Base-by-base conservation (phyloP, 495 filamentous ascomycete genomes). In the Penicillium parvum region DNA sequence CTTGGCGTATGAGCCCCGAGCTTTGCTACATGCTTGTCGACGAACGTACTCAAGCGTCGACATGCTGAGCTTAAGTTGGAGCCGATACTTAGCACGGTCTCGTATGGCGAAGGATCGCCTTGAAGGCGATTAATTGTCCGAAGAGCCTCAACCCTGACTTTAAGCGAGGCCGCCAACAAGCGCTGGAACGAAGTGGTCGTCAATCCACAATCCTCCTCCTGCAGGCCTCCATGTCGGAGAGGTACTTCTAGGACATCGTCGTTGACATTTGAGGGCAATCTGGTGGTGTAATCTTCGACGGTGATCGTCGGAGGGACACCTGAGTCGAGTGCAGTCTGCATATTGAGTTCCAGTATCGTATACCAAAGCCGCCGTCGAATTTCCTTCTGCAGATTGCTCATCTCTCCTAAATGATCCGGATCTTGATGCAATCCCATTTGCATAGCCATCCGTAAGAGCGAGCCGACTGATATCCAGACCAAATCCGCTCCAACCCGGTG, bases 351-450 rank as follows among this genome's bases (percentile, higher is more conserved):
- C 4, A 82, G 44, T 14, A 84, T 72, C 0, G 77, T 79, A 14
- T 68, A 70, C 80, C 80, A 84, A 3, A 82, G 46, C 22, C 77
- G 50, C 35, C 77, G 60, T 17, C 77, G 69, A 0, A 78, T 28
- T 40, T 81, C 75, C 16, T 61, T 65, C 21, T 74, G 55, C 16
- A 68, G 33, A 0, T 57, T 4, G 1, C 61, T 47, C 61, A 75
- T 75, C 5, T 41, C 37, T 2, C 59, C 64, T 7, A 77, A 54
- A 43, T 64, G 39, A 33, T 65, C 63, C 0, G 77, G 78, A 47
- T 83, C 79, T 19, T 69, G 72, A 58, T 82, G 74, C 5, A 79
- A 40, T 0, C 73, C 74, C 52, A 79, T 76, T 27, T 74, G 65
- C 66, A 79, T 77, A 4, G 75, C 73, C 42, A 57, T 72, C n/a